Evolutionary conservation across 257 asterid genomes (phyloP), one percentile per base, ranked within the genome.

Genomic region (Solanum neorickii): DNA sequence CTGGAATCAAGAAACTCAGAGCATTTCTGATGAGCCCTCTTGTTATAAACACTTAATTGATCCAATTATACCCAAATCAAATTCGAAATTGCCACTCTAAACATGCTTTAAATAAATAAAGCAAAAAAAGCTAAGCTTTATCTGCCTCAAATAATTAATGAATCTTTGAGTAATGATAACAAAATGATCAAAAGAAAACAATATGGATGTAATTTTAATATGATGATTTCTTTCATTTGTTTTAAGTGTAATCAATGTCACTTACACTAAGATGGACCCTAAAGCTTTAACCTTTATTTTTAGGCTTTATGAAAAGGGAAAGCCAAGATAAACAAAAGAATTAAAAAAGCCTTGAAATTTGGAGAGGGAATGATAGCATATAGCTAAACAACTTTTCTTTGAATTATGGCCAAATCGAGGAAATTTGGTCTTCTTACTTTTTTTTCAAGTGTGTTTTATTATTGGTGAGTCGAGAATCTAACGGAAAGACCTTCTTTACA

Each of bases 131-230:
- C 16, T 25, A 78, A 25, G 25, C 15, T 86, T 87, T 60, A 83
- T 77, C 29, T 35, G 39, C 49, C 68, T 62, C 88, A 46, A 29
- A 87, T 42, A 59, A 84, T 72, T 83, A 78, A 85, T 74, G 91
- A 89, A 89, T 87, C 87, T 88, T 90, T 85, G 90, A 82, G 86
- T 84, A 85, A 89, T 90, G 84, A 87, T 89, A 88, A 83, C 82
- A 59, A 76, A 52, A 74, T 90, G 86, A 88, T 86, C 75, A 90
- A 86, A 87, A 31, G 31, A 31, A 31, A 86, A 86, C 69, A 86
- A 41, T 60, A 88, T 88, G 87, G 62, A 47, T 76, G 65, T 84
- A 69, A 91, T 86, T 89, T 66, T 68, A 88, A 15, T 86, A 62
- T 16, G 60, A 65, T 88, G 37, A 62, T 88, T 25, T 87, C 85